Percentiles rank a stretch among this genome's conserved stretches.
These are phyloP conservation scores for Barnettozyma pratensis DNA, from an alignment of 805 yeast species.

Conservation along the genomic window DNA sequence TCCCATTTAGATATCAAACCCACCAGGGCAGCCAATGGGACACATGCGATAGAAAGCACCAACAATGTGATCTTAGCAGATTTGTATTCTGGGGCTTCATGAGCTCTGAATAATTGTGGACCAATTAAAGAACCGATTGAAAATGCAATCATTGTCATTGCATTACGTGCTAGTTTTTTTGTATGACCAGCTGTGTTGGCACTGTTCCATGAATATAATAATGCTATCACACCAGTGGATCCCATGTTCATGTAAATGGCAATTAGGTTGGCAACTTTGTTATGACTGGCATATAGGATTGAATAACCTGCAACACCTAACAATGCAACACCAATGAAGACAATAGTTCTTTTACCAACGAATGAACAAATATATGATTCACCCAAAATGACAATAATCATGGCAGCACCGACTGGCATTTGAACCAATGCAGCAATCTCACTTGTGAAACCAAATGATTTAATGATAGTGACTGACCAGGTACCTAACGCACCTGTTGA, in stretches of 20 bases:
- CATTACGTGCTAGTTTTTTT: conserved; percentile 49
- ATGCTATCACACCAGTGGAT: conserved; percentile 52
- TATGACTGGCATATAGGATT: conserved; percentile 36
- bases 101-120: conserved; percentile 53
- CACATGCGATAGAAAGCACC: conserved; percentile 42
- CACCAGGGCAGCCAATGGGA: conserved; percentile 38
- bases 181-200: conserved; percentile 61
- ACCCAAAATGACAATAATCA: conserved; percentile 35
- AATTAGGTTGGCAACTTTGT: conserved; percentile 41
- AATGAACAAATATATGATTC: conserved; percentile 34
- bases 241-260: conserved; percentile 48
- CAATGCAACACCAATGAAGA: conserved; percentile 34
- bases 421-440: conserved; percentile 43
- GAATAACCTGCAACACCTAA: conserved; percentile 48
- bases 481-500: conserved; percentile 43
- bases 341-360: conserved; percentile 31
- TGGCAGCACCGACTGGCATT: conserved; percentile 52
- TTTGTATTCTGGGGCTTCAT: conserved; percentile 46
- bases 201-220: conserved; percentile 57
- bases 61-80: conserved; percentile 56
- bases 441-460: conserved; percentile 40
- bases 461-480: conserved; percentile 33
- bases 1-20: conserved; percentile 42
- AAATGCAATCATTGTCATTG: conserved; percentile 52
- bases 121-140: conserved; percentile 57